Conservation (phyloP, 352 stramenopile species). For the Pythium rishiriense region DNA sequence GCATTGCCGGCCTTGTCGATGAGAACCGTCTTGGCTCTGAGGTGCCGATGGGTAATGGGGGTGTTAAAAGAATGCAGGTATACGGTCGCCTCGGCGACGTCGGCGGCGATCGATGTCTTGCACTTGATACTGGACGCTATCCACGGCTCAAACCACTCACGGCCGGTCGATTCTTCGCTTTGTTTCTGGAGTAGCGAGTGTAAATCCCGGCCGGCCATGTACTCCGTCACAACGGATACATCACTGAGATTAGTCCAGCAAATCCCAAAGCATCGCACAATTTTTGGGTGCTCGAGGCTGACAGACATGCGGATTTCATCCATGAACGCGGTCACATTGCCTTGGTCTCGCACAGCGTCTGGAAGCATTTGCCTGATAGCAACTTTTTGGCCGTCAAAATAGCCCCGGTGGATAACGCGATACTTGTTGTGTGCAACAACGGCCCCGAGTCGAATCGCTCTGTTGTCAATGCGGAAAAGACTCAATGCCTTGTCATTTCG, state of each 20-base stretch:
- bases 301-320: slow-evolving; percentile 34
- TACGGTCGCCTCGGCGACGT: slow-evolving; percentile 23
- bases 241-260: slow-evolving; percentile 30
- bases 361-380: slow-evolving; percentile 21
- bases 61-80: slow-evolving; percentile 29
- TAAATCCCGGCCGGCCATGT: slow-evolving; percentile 28
- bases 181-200: slow-evolving; percentile 2
- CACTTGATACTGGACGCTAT: background rate
- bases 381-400: background rate
- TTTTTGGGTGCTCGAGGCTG: slow-evolving; percentile 31
- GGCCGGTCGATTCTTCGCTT: background rate
- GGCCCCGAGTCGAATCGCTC: background rate
- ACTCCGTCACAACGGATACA: slow-evolving; percentile 29
- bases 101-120: slow-evolving; percentile 12
- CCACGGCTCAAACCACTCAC: background rate
- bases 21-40: slow-evolving; percentile 23
- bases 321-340: slow-evolving; percentile 29
- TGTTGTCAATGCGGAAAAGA: slow-evolving; percentile 4
- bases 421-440: slow-evolving; percentile 7
- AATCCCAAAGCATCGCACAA: slow-evolving; percentile 32
- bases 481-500: background rate
- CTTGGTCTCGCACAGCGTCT: slow-evolving; percentile 22
- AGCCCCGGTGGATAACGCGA: slow-evolving; percentile 10
- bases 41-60: no score
- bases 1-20: slow-evolving; percentile 2